Evolutionary conservation across 2,329 filamentous ascomycete genomes (phyloP), one percentile per base, ranked within the genome.

Genomic region (Xylaria sp.): DNA sequence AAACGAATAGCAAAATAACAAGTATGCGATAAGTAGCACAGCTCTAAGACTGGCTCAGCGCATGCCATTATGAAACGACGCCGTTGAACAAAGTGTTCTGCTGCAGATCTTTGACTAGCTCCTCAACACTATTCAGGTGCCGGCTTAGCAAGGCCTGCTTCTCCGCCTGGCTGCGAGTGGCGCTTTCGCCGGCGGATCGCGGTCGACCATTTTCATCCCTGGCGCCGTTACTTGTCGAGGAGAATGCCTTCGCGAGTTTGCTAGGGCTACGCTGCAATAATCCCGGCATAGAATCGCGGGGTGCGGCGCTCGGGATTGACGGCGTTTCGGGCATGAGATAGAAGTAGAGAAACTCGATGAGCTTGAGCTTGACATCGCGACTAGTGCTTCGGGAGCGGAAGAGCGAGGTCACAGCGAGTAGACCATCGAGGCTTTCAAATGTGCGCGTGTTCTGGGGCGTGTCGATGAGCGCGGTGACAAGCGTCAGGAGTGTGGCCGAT

Each of bases 271-370:
- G 86, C 79, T 91, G 89, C 69, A 90, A 80, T 76, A 90, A 84
- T 28, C 81, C 83, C 7, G 86, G 83, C 9, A 85, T 77, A 2
- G 83, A 84, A 67, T 81, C 80, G 59, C 80, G 81, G 59, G 81
- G 82, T 66, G 80, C 82, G 69, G 85, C 83, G 70, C 81, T 81
- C 5, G 87, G 86, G 70, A 87, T 86, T 23, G 86, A 83, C 53
- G 86, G 90, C 0, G 88, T 89, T 82, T 99, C 96, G 59, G 95
- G 94, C 91, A 98, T 97, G 74, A 99, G 90, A 81, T 98, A 99
- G 81, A 98, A 98, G 84, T 98, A 98, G 60, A 99, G 83, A 78
- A 98, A 98, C 80, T 98, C 96, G 74, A 97, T 91, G n/a, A 97
- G 89, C 80, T 97, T 96, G 77, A 97, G 88, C 83, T 97, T 97